phyloP scores from a whole-genome alignment of 2,329 filamentous ascomycete species.

The Aspergillus japonicus region DNA sequence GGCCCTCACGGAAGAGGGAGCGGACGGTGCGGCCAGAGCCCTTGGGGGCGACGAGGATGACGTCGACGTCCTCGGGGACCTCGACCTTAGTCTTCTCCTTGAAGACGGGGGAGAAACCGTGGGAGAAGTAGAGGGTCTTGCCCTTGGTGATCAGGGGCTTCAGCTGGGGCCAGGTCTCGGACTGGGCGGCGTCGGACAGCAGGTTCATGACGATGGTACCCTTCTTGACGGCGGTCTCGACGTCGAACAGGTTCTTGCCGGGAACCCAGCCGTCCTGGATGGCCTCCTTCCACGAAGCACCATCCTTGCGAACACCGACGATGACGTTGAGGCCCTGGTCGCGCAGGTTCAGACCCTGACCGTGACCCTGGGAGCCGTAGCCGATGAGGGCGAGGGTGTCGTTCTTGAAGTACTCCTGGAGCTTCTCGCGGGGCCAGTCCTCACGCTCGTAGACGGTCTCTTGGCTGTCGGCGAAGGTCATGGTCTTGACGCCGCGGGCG shows the following conservation, averaged over 20 bases:
- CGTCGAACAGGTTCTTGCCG: constrained; percentile 98
- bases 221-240: constrained; percentile 90
- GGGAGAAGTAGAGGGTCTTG: constrained; percentile 99
- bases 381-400: constrained; percentile 98
- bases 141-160: constrained; percentile 98
- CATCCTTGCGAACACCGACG: constrained; percentile 96
- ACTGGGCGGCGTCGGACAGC: constrained; percentile 95
- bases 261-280: constrained; percentile 95
- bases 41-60: constrained; percentile 99
- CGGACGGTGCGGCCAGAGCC: constrained; percentile 98
- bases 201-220: constrained; percentile 99
- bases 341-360: constrained; percentile 98
- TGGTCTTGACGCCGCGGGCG: constrained; percentile 87
- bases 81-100: constrained; percentile 99
- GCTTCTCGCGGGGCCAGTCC: constrained; percentile 98
- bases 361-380: constrained; percentile 97
- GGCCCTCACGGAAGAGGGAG: constrained; percentile 97
- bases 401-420: constrained; percentile 99
- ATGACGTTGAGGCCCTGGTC: constrained; percentile 99
- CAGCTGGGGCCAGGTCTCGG: constrained; percentile 96
- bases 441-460: constrained; percentile 96
- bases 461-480: constrained; percentile 95
- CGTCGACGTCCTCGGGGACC: constrained; percentile 90
- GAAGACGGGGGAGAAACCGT: constrained; percentile 99
- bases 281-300: constrained; percentile 97